Base-by-base conservation (phyloP, 495 filamentous ascomycete genomes). In the Hyaloscypha variabilis region DNA sequence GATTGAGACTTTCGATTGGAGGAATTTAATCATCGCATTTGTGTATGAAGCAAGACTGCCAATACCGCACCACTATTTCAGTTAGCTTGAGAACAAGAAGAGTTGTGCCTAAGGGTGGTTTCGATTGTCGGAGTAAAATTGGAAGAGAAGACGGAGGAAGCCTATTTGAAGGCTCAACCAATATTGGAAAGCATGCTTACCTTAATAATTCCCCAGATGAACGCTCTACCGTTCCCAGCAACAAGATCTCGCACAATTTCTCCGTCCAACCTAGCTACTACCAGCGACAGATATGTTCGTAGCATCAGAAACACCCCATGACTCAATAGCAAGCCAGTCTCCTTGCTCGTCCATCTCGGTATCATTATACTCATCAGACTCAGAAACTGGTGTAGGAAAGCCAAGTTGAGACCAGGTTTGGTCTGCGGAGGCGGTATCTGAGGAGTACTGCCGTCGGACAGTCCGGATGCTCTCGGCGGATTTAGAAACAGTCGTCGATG, bases 351-450 rank as follows among this genome's bases (percentile, higher is more conserved):
- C 92, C 93, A 97, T 69, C 94, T 80, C 10, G 96, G 96, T 65
- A 98, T 90, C 94, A 97, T 97, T 70, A 99, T 98, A 77, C 90
- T 97, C 72, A 97, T 83, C 53, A 99, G 80, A 71, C 93, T 96
- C 53, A 97, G 83, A 70, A 98, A 96, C 77, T 99, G 96, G 74
- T 99, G 95, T 25, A 99, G 77, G 73, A 99, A 99, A n/a, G 96
- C 96, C 53, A 98, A 82, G 74, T 99, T 99, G 58, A 99, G 78
- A 5, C 96, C 96, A 1, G 96, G 94, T 74, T 97, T 98, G 2
- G 92, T 91, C 68, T 95, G 89, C 6, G 91, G 83, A 6, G 96
- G 91, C 5, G 95, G 95, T 14, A 94, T 91, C 60, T 87, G 84
- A 60, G 78, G 82, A 13, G 77, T 75, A 14, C 77, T 72, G 8